phyloP scores from a whole-genome alignment of 2,329 filamentous ascomycete species.

The Fusarium abutilonis region DNA sequence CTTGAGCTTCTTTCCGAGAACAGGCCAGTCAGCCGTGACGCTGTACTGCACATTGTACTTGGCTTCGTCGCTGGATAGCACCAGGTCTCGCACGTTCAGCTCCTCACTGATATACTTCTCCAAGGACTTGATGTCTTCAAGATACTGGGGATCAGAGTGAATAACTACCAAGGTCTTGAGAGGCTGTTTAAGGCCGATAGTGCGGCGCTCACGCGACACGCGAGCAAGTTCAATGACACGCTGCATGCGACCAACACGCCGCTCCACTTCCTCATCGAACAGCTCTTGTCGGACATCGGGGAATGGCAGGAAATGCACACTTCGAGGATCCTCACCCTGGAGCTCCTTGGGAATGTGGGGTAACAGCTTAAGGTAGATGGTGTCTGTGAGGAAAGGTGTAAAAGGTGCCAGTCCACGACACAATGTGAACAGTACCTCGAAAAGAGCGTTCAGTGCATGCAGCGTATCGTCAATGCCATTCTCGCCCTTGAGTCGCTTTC shows the following conservation, averaged over 20 bases:
- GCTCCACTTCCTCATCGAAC: conserved; percentile 86
- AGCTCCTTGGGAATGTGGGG: conserved; percentile 81
- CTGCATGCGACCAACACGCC: conserved; percentile 91
- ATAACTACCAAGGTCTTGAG: conserved; percentile 90
- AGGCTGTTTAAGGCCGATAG: conserved; percentile 88
- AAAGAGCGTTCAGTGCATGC: conserved; percentile 92
- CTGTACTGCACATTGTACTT: conserved; percentile 94
- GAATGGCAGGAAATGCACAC: conserved; percentile 92
- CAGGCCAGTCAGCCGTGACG: conserved; percentile 90
- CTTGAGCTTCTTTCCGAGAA: conserved; percentile 95
- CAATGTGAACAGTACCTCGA: conserved; percentile 91
- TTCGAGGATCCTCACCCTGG: conserved; percentile 76
- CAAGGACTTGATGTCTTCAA: conserved; percentile 86
- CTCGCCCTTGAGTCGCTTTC: conserved; percentile 89
- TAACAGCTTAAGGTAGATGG: conserved; percentile 86
- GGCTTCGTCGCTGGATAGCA: conserved; percentile 86
- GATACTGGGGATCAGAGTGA: conserved; percentile 81
- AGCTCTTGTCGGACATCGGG: conserved; percentile 88
- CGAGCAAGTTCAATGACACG: conserved; percentile 91
- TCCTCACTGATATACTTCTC: conserved; percentile 92
- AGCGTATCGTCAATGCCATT: conserved; percentile 85
- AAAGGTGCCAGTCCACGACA: conserved; percentile 91
- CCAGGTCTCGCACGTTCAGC: conserved; percentile 86
- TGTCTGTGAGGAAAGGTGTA: conserved; percentile 94
- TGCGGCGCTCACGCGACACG: conserved; percentile 84